Conservation (phyloP, 768 basidiomycete species). For the Suillus occidentalis region DNA sequence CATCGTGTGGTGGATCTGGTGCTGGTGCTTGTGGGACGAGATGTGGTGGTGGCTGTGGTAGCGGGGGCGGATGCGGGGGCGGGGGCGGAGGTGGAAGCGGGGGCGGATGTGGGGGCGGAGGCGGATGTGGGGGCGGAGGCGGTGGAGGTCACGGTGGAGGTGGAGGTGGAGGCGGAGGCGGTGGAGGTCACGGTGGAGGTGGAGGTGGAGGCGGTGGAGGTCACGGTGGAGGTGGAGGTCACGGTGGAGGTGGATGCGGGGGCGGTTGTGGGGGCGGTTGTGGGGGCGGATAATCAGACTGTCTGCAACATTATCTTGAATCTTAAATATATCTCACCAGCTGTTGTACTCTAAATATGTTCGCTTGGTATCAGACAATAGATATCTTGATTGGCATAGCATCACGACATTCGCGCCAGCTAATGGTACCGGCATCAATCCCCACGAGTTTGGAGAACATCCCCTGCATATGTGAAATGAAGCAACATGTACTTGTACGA, state of each 20-base stretch:
- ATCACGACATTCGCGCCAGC: not conserved
- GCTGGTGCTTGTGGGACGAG: slow-evolving; percentile 8
- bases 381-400: not conserved
- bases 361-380: not conserved
- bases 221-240: too few species aligned
- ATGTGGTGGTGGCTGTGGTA: slow-evolving; percentile 9
- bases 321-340: not conserved
- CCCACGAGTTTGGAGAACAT: not conserved
- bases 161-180: too few species aligned
- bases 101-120: not conserved
- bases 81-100: not conserved
- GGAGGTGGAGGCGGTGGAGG: too few species aligned
- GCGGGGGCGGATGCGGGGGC: slow-evolving; percentile 21
- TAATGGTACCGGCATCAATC: not conserved
- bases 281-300: not conserved
- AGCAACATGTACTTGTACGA: not conserved
- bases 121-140: not conserved
- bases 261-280: not conserved
- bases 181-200: too few species aligned
- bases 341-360: not conserved
- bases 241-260: too few species aligned
- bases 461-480: not conserved
- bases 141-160: too few species aligned
- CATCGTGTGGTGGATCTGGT: slow-evolving; percentile 3
- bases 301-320: not conserved